A percentile compares a stretch with the other conserved stretches of the same genome.
phyloP scores from a whole-genome alignment of 2,329 filamentous ascomycete species.

The Drechslera avenae region DNA sequence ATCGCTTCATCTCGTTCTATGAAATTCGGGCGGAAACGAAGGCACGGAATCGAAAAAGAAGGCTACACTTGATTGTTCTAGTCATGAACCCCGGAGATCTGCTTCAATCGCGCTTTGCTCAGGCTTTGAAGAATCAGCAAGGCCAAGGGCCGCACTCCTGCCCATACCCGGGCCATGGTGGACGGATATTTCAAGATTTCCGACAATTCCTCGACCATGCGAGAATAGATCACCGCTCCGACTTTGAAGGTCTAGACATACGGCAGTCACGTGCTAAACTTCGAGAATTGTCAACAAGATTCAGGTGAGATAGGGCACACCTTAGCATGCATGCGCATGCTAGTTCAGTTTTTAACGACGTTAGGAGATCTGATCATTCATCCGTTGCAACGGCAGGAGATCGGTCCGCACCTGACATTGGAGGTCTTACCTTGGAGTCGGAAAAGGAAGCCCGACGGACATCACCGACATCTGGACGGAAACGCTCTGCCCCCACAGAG shows the following conservation, averaged over 20 bases:
- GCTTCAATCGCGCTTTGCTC: slow-evolving; percentile 34
- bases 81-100: slow-evolving; percentile 27
- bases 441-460: slow-evolving; percentile 25
- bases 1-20: neutral
- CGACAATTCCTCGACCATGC: slow-evolving; percentile 36
- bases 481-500: slow-evolving; percentile 40
- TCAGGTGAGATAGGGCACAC: slow-evolving; percentile 18
- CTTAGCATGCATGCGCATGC: neutral
- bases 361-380: slow-evolving; percentile 30
- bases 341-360: slow-evolving; percentile 8
- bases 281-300: slow-evolving; percentile 26
- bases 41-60: neutral
- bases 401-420: slow-evolving; percentile 39
- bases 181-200: slow-evolving; percentile 35
- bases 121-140: slow-evolving; percentile 34
- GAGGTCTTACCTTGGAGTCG: slow-evolving; percentile 32
- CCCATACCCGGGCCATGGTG: slow-evolving; percentile 36
- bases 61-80: neutral
- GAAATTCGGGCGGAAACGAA: neutral
- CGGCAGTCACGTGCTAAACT: slow-evolving; percentile 30
- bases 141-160: slow-evolving; percentile 30
- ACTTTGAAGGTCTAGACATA: slow-evolving; percentile 26
- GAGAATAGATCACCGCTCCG: slow-evolving; percentile 31
- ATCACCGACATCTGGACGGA: slow-evolving; percentile 33
- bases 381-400: slow-evolving; percentile 36